Evolutionary conservation across 495 filamentous ascomycete species (phyloP), one percentile per base, ranked within the genome.

Genomic region (Talaromyces stipitatus): DNA sequence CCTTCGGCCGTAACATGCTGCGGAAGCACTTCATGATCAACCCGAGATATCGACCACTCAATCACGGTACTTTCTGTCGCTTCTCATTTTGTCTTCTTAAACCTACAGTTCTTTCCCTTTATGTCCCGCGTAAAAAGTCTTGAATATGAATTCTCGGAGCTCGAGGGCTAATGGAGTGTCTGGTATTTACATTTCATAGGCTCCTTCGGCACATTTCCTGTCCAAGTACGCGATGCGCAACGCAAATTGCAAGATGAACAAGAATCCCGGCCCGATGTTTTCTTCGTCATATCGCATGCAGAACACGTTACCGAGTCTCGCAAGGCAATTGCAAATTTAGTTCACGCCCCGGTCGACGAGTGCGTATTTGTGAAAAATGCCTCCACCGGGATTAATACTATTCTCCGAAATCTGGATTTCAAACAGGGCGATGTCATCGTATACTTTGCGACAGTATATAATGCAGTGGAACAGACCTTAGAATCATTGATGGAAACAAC

Each of bases 351-450:
- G 2, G 61, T 71, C 26, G 72, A 82, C 1, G 85, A 85, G 18
- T 72, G 85, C 46, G 91, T 95, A 3, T 84, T 91, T 54, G 86
- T 95, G 10, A 78, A 82, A 38, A 96, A 97, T 69, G 87, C 89
- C 46, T 92, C 90, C 0, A 85, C 82, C 0, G 91, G 86, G 46
- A 73, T 95, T 51, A 89, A 90, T 70, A 90, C 86, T 4, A 82
- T 96, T 4, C 77, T 96, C 16, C 83, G 84, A 54, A 90, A 87
- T 64, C 66, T 96, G 10, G 64, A 67, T 3, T 90, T 77, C 61
- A 65, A 78, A 56, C 66, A 76, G 0, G 78, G 77, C 24, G 86
- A 89, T 58, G 79, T 81, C 18, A 80, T 91, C 43, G 58, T 91
- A 23, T 73, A 77, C 58, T 92, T 96, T 64, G 77, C 77, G 32